These are phyloP conservation scores for Rostrohypoxylon terebratum DNA, from an alignment of 495 filamentous ascomycete genomes.

Conservation along the genomic window DNA sequence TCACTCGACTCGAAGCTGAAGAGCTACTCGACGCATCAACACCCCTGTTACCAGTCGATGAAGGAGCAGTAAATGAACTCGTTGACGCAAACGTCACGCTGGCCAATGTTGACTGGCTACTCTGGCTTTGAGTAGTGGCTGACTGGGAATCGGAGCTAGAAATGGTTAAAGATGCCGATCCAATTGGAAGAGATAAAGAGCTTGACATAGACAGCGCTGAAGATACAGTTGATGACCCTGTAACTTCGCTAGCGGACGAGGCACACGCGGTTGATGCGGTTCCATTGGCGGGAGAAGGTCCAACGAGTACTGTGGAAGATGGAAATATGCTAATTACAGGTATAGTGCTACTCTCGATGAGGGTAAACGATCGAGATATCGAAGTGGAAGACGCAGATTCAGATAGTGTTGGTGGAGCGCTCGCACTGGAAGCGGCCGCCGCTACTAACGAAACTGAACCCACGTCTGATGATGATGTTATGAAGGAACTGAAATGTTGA, in stretches of 20 bases:
- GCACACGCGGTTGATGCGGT: not conserved
- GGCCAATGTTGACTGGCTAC: not conserved
- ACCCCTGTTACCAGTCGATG: conserved; percentile 2
- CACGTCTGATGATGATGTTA: conserved; percentile 10
- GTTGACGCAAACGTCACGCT: conserved; percentile 5
- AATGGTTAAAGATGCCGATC: conserved; percentile 12
- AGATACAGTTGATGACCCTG: not conserved
- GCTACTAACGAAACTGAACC: conserved; percentile 13
- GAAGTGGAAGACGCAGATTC: conserved; percentile 34
- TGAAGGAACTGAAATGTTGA: conserved; percentile 18
- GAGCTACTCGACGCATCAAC: conserved; percentile 8
- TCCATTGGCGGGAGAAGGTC: conserved; percentile 12
- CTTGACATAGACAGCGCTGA: conserved; percentile 7
- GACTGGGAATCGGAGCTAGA: conserved; percentile 15
- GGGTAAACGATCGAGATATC: conserved; percentile 40
- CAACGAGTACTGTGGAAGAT: conserved; percentile 41
- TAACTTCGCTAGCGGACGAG: conserved; percentile 3
- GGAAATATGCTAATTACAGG: conserved; percentile 45
- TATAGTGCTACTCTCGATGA: conserved; percentile 43
- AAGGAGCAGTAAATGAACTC: not conserved
- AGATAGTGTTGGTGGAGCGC: conserved; percentile 2
- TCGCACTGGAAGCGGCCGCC: conserved; percentile 17
- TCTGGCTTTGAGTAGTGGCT: not conserved
- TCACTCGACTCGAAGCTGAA: not conserved
- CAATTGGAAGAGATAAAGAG: conserved; percentile 29